A percentile compares a stretch with the other conserved stretches of the same genome.
phyloP scores from a whole-genome alignment of 176 grass and related monocot genomes.

The Avena eriantha region DNA sequence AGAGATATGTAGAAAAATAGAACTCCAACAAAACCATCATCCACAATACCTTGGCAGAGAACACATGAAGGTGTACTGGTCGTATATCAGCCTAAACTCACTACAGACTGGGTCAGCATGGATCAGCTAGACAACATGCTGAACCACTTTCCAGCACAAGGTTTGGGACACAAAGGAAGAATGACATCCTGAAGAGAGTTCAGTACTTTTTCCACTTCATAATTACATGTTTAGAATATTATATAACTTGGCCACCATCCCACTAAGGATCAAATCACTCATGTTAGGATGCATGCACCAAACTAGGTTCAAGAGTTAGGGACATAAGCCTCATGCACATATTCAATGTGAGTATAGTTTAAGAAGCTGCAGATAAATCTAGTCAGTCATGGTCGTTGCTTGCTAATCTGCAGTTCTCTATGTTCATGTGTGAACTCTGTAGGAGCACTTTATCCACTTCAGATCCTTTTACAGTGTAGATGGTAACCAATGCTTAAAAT shows the following conservation, averaged over 20 bases:
- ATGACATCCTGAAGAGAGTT: slow-evolving; percentile 61
- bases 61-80: slow-evolving; percentile 19
- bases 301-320: not conserved
- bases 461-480: not conserved
- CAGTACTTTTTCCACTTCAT: slow-evolving; percentile 79
- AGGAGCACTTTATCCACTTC: not conserved
- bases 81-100: slow-evolving; percentile 32
- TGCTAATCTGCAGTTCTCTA: not conserved
- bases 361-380: not conserved
- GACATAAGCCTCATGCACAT: not conserved
- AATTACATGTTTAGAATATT: slow-evolving; percentile 50
- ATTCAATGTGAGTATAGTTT: not conserved
- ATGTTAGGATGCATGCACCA: not conserved
- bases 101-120: not conserved
- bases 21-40: not conserved
- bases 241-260: slow-evolving; percentile 70
- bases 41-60: slow-evolving; percentile 15
- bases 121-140: not conserved
- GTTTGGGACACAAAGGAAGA: slow-evolving; percentile 53
- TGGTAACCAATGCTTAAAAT: not conserved
- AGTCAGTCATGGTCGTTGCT: not conserved
- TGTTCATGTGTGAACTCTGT: not conserved
- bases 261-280: not conserved
- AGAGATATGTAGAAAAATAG: slow-evolving; percentile 29
- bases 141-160: slow-evolving; percentile 51